Evolutionary conservation across 257 asterid genomes (phyloP).

Genomic region (Primulina tabacum): DNA sequence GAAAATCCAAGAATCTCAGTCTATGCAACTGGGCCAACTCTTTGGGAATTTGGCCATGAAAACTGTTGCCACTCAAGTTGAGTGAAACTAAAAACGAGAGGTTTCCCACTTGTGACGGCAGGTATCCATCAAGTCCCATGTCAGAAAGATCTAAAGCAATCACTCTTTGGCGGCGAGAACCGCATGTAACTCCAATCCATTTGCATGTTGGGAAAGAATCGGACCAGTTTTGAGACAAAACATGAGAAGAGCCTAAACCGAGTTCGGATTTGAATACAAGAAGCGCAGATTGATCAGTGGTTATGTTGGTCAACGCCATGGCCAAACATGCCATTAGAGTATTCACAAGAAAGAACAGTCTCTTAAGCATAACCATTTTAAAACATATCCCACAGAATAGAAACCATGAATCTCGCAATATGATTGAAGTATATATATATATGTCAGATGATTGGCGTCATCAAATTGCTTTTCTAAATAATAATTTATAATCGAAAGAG

Average conservation of each 20-base stretch:
- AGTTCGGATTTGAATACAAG: conserved; percentile 35
- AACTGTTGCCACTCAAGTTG: conserved; percentile 30
- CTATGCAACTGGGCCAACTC: conserved; percentile 27
- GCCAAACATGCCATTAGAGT: conserved; percentile 1
- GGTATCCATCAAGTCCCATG: conserved; percentile 23
- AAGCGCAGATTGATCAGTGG: conserved; percentile 35
- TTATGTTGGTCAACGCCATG: conserved; percentile 18
- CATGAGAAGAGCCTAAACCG: conserved; percentile 19
- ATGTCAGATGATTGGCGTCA: no score
- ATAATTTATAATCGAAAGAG: no score
- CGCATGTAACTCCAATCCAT: conserved; percentile 39
- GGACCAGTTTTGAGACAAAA: conserved; percentile 31
- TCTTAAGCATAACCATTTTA: no score
- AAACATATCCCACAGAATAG: no score
- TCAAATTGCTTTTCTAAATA: no score
- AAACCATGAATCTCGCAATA: no score
- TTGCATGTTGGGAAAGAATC: conserved; percentile 25
- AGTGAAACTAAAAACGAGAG: conserved; percentile 34
- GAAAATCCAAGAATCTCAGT: conserved; percentile 18
- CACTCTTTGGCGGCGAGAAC: conserved; percentile 36
- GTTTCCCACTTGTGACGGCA: conserved; percentile 32
- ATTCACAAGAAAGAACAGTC: background rate
- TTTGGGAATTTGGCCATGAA: conserved; percentile 25
- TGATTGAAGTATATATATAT: no score
- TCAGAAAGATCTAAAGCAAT: conserved; percentile 23